These are phyloP conservation scores for Cronartium quercuum DNA, from an alignment of 1,284 basidiomycete species.

Conservation along the genomic window DNA sequence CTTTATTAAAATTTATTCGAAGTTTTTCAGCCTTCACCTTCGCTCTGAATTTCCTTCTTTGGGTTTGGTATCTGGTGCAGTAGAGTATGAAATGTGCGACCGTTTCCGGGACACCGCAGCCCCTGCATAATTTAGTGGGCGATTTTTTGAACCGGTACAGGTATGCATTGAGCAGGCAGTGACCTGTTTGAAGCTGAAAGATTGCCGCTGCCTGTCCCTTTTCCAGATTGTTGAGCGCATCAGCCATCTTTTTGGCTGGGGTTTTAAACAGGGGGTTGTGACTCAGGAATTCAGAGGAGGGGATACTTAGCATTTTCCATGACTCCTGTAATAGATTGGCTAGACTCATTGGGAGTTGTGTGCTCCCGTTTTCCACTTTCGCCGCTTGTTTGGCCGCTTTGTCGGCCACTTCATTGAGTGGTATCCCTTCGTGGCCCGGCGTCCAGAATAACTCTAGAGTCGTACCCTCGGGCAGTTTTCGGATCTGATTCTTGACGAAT, in stretches of 20 bases:
- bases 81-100: background rate
- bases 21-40: background rate
- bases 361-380: background rate
- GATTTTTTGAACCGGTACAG: background rate
- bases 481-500: background rate
- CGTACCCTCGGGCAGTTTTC: background rate
- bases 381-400: background rate
- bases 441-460: background rate
- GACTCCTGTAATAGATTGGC: background rate
- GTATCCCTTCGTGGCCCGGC: background rate
- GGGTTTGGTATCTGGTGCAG: background rate
- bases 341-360: background rate
- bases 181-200: background rate
- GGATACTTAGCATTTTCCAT: background rate
- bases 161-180: background rate
- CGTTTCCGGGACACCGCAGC: background rate
- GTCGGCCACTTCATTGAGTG: background rate
- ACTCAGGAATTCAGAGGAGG: background rate
- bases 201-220: background rate
- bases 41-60: background rate
- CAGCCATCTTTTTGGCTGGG: background rate
- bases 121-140: background rate
- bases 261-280: background rate
- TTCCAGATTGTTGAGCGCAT: background rate
- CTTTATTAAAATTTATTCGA: background rate